Evolutionary conservation across 2,329 filamentous ascomycete genomes (phyloP).

Genomic region (Alternaria ethzedia): DNA sequence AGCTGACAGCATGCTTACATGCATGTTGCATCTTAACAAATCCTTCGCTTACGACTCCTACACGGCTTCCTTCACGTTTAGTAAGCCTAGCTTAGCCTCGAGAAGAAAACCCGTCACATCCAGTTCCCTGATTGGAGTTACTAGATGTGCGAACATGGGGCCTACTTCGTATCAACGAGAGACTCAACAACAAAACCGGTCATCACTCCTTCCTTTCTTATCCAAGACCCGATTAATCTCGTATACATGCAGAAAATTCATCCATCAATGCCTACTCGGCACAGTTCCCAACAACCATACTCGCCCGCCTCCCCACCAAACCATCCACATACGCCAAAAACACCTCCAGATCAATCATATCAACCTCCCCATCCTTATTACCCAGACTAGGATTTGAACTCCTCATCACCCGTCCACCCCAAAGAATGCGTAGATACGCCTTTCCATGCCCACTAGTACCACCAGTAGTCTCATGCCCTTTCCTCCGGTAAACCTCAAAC

Average conservation of each 20-base stretch:
- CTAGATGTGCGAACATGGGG: neutral
- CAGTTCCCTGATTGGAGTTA: neutral
- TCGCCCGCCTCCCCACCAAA: conserved; percentile 64
- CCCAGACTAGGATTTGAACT: conserved; percentile 73
- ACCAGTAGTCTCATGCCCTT: neutral
- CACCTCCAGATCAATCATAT: conserved; percentile 72
- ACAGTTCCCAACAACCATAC: conserved; percentile 48
- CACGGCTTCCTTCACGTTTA: neutral
- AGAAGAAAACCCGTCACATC: neutral
- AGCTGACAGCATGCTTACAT: conserved; percentile 34
- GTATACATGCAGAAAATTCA: neutral
- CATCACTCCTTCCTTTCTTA: neutral
- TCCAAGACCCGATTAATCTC: neutral
- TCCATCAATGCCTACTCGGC: conserved; percentile 28
- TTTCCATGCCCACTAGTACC: conserved; percentile 3
- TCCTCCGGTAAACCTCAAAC: conserved; percentile 69
- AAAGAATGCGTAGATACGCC: conserved; percentile 70
- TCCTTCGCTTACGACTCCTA: neutral
- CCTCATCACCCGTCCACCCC: conserved; percentile 69
- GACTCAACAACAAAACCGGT: neutral
- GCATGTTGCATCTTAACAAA: neutral
- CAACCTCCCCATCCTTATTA: conserved; percentile 55
- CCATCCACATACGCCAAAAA: conserved; percentile 75
- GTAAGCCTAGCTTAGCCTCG: neutral
- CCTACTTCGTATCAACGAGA: neutral